These are phyloP conservation scores for Elongisporangium senticosum DNA, from an alignment of 352 stramenopile species.

Conservation along the genomic window DNA sequence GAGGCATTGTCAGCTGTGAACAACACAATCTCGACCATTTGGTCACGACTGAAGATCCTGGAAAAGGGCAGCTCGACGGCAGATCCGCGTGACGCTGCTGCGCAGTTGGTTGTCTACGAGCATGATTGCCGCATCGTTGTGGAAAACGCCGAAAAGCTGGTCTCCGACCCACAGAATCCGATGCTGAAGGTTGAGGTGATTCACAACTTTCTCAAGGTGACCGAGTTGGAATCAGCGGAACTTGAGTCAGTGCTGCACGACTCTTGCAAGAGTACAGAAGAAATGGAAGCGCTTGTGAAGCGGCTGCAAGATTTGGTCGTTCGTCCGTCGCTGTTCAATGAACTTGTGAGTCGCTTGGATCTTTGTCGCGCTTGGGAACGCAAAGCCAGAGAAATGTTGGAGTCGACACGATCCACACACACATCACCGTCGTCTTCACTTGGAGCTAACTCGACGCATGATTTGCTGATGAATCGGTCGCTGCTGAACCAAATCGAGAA, in stretches of 20 bases:
- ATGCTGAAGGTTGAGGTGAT: slow-evolving; percentile 41
- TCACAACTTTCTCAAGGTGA: slow-evolving; percentile 23
- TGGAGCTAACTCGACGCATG: slow-evolving; percentile 13
- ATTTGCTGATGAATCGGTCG: slow-evolving; percentile 20
- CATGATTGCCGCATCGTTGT: too few relatives aligned
- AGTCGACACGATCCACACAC: slow-evolving; percentile 1
- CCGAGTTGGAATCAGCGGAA: slow-evolving; percentile 18
- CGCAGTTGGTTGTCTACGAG: too few relatives aligned
- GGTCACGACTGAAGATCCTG: too few relatives aligned
- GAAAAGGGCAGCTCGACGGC: too few relatives aligned
- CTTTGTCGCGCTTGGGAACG: slow-evolving; percentile 52
- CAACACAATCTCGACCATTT: too few relatives aligned
- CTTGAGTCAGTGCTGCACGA: slow-evolving; percentile 25
- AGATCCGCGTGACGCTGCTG: neutral
- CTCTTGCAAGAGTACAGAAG: slow-evolving; percentile 38
- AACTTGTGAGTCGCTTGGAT: slow-evolving; percentile 45
- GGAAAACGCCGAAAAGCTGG: slow-evolving; percentile 16
- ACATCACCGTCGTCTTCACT: neutral
- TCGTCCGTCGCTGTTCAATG: slow-evolving; percentile 24
- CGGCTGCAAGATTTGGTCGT: slow-evolving; percentile 31
- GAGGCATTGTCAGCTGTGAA: too few relatives aligned
- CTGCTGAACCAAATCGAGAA: slow-evolving; percentile 37
- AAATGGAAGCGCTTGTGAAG: slow-evolving; percentile 35
- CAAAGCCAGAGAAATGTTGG: slow-evolving; percentile 40
- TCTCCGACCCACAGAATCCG: slow-evolving; percentile 10